Base-by-base conservation (phyloP, 1,284 basidiomycete species). In the Abortiporus biennis region DNA sequence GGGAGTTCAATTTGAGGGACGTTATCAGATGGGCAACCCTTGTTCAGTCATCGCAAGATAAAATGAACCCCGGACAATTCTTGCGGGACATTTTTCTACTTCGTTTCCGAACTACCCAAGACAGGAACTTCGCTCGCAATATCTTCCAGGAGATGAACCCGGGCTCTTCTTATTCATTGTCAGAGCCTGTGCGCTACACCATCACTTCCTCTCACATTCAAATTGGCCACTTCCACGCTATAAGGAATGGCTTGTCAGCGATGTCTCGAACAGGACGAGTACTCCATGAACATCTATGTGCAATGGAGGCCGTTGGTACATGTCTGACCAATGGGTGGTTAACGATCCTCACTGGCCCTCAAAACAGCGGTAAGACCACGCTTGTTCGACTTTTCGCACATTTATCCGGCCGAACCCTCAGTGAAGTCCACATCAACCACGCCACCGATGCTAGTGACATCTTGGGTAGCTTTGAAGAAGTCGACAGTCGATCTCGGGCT, bases 1-100 rank as follows among this genome's bases (percentile, higher is more conserved):
- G 96, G 96, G 96, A 99, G 59, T 98, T 99, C 71, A 99, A 99
- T 59, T 71, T 99, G 40, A 87, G 96, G 29, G 96, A 99, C 63
- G 74, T 98, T 31, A 80, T 95, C 47, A 81, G 96, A 38, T 99
- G 96, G 95, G 85, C 80, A 0, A 65, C 78, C 17, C 78, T 93
- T 43, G 56, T 78, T 12, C 61, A 63, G 34, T 49, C 61, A 4
- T 46, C 64, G 6, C 54, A 54, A 4, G 48, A 54, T n/a, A 64
- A 59, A 16, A 53, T 59, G n/a, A 72, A 82, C 51, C 85, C 90
- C 0, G 63, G 68, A 15, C 73, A 80, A 38, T 80, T 81, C 53
- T 67, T 94, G 9, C 72, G 76, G 12, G 74, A 78, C 36, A 66
- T 92, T 35, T 99, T 97, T 63, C 67, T 93, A 12, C 81, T 87